Evolutionary conservation across 139 green algal species (phyloP).

Genomic region (Ulvella scutata): DNA sequence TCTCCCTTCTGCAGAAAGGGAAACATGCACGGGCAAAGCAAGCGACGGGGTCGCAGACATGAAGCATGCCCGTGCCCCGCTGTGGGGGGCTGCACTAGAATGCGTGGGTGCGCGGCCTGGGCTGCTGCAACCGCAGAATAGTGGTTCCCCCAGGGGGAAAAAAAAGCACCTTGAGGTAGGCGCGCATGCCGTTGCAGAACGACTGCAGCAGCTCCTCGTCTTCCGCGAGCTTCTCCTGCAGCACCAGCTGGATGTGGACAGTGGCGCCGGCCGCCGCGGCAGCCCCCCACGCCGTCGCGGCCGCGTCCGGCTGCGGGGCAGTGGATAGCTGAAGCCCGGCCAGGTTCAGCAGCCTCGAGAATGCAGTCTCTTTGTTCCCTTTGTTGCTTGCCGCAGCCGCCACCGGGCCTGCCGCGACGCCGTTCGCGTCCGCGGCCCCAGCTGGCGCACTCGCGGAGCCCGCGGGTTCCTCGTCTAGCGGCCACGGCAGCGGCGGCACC

Average conservation of each 20-base stretch:
- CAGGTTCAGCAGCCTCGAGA: not conserved
- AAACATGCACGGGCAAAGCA: too few relatives aligned
- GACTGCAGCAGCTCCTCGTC: constrained; percentile 2
- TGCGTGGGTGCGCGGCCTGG: too few relatives aligned
- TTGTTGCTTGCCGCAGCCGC: not conserved
- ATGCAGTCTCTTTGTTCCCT: not conserved
- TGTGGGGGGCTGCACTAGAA: too few relatives aligned
- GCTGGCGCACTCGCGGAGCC: not conserved
- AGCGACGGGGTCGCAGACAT: too few relatives aligned
- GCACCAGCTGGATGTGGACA: not conserved
- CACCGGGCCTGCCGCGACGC: not conserved
- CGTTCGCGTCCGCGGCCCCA: not conserved
- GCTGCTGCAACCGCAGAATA: too few relatives aligned
- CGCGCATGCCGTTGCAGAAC: constrained; percentile 3
- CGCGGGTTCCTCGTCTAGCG: not conserved
- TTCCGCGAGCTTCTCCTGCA: not conserved
- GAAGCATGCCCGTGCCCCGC: too few relatives aligned
- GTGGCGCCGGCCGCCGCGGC: not conserved
- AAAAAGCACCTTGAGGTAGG: not conserved
- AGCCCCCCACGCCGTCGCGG: not conserved
- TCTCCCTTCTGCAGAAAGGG: too few relatives aligned
- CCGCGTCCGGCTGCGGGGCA: not conserved
- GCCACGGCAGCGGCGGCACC: not conserved
- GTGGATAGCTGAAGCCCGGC: not conserved
- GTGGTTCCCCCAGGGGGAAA: too few relatives aligned